A percentile compares a stretch with the other conserved stretches of the same genome.
These are phyloP conservation scores for Lachnellula willkommii DNA, from an alignment of 2,329 filamentous ascomycete genomes.

Conservation along the genomic window DNA sequence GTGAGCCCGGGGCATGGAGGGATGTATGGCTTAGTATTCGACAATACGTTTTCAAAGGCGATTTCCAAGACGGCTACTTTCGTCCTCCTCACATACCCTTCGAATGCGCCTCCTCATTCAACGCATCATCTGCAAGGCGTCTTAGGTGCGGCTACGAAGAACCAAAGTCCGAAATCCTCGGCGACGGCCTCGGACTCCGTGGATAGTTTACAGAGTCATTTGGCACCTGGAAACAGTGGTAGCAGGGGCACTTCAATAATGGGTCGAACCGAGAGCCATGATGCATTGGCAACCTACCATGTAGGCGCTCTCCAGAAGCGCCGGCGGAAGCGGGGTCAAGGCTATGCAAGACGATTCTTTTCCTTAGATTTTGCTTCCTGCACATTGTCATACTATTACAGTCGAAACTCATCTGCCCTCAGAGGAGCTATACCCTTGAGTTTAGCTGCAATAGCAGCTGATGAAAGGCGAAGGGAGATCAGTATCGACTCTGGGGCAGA, in stretches of 20 bases:
- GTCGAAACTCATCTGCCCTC: conserved; percentile 85
- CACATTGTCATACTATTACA: conserved; percentile 94
- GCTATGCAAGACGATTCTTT: conserved; percentile 89
- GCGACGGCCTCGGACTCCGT: conserved; percentile 49
- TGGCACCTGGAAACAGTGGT: conserved; percentile 15
- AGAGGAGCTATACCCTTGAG: conserved; percentile 89
- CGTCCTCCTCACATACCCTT: conserved; percentile 89
- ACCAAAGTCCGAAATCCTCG: conserved; percentile 41
- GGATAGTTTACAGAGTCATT: conserved; percentile 55
- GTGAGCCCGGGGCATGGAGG: conserved; percentile 70
- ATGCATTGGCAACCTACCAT: conserved; percentile 56
- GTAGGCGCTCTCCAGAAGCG: conserved; percentile 85
- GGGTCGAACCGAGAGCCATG: conserved; percentile 46
- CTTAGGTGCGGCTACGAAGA: conserved; percentile 36
- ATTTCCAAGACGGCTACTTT: conserved; percentile 93
- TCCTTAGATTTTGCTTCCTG: conserved; percentile 92
- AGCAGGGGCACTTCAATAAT: conserved; percentile 46
- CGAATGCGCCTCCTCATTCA: conserved; percentile 69
- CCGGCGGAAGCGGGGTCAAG: conserved; percentile 86
- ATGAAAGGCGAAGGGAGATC: conserved; percentile 83
- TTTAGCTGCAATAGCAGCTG: conserved; percentile 82
- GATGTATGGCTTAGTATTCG: conserved; percentile 95
- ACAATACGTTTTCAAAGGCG: conserved; percentile 97
- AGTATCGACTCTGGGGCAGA: conserved; percentile 96
- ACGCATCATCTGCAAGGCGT: conserved; percentile 63